Base-by-base conservation (phyloP, 768 basidiomycete species). In the Dictyophora rubrovolvata region DNA sequence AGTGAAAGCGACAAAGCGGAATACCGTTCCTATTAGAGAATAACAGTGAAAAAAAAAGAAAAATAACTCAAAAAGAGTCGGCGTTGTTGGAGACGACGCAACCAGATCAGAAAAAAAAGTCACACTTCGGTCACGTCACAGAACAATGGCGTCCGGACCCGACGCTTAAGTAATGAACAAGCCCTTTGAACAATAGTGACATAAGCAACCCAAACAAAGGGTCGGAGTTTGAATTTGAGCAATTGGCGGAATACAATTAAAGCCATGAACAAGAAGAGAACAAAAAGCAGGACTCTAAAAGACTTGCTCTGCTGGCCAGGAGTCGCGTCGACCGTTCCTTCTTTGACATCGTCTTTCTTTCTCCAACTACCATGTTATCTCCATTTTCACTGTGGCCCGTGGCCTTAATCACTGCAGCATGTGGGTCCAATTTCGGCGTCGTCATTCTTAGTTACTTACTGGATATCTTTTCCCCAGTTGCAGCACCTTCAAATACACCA, bases 401-500 rank as follows among this genome's bases (percentile, higher is more conserved):
- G 57, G 57, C 57, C 17, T 53, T 59, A 36, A 34, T 35, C 34
- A 48, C 49, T 22, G 48, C 50, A 33, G n/a, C 49, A 20, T 20
- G 57, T 59, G 20, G 36, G 33, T 22, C 14, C 42, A n/a, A 16
- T 18, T 21, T 51, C 18, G n/a, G 7, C 18, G 28, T 35, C 17
- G 21, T 53, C n/a, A 5, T 18, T 1, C n/a, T 35, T 11, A n/a
- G 28, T 47, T 18, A 21, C 59, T 50, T 8, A 16, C 33, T 28
- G 17, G 28, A 7, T 28, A 35, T 56, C 65, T 3, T 65, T 48
- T 33, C 11, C 28, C 2, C 37, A 36, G 22, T 56, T 83, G 80
- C 75, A 68, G 83, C 84, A 60, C 82, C 84, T 69, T 75, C 78
- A 22, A 59, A 52, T 64, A 69, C 74, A 35, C 22, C 22, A 28